Base-by-base conservation (phyloP, 2,329 filamentous ascomycete species). In the Dothideomycetes sp. region DNA sequence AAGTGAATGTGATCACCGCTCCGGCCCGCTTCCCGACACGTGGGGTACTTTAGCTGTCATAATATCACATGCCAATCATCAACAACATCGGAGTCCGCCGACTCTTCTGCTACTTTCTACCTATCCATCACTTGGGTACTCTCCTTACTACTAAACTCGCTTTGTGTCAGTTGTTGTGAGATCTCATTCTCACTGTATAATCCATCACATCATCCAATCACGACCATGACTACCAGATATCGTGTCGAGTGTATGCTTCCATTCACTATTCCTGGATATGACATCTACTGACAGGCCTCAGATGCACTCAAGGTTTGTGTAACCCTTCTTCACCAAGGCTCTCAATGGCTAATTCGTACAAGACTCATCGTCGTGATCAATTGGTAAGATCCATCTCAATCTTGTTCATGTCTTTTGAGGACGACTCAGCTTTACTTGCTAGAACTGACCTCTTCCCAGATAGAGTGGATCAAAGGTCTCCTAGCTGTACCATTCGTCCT, bases 401-500 rank as follows among this genome's bases (percentile, higher is more conserved):
- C 12, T 13, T 10, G 53, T 22, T 25, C 12, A 9, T 15, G 45
- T 19, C 16, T 13, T 18, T 8, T 13, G 18, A 19, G 22, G 22
- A 24, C 7, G 22, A 24, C 7, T 11, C 22, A 24, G 22, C 22
- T 7, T 7, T 11, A 11, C 22, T 7, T 24, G 22, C 12, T 24
- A 11, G 22, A 24, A 24, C 22, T 24, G 12, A 24, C 12, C 22
- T 24, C 2, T 7, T 11, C 11, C 22, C 33, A 53, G 49, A 56
- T 56, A 48, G 59, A 61, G 53, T 96, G 89, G 89, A 85, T 96
- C 70, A 96, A 98, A 54, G 60, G 60, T 12, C 74, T 96, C 4
- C 70, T 96, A 10, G 91, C 91, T 1, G 89, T 96, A 1, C 91
- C 91, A 0, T 98, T 98, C 58, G 89, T 98, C 27, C 76, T 98